Base-by-base conservation (phyloP, 164 flowering plant species). In the Aristolochia fimbriata region DNA sequence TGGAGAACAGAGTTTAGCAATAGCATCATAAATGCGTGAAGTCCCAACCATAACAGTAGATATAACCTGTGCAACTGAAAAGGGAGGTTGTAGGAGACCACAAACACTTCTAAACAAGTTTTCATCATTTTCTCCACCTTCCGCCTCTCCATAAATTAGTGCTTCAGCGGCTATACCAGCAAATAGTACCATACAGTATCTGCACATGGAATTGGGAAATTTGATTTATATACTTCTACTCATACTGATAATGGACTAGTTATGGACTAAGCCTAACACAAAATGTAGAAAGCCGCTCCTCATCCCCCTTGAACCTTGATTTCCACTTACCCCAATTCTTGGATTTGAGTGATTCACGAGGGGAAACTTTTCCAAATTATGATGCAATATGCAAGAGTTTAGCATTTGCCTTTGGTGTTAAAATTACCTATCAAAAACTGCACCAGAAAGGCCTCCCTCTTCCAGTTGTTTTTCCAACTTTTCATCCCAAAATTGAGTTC, bases 91-190 rank as follows among this genome's bases (percentile, higher is more conserved):
- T 67, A 92, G 71, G 71, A 81, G 91, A 57, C 84, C 72, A 72
- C 82, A 79, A 52, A 88, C 76, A 65, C 93, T 79, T 67, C 92
- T 71, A 58, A 92, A 92, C 54, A 92, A 66, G 65, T 92, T 92
- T 71, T 92, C 98, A 70, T 92, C 98, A 72, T 92, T 92, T 70
- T 92, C 98, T 70, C 96, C 98, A 50, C 98, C 98, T 78, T 88
- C 95, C 15, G 96, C 96, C 64, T 88, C 98, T 60, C 98, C 96
- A 67, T 92, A 92, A 46, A 92, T 75, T 20, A 92, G 89, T 70
- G 98, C 98, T 72, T 92, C 98, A 46, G 98, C 95, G 20, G 98
- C 98, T 76, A 92, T 88, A 62, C 98, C 98, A 70, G 93, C 92
- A 81, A 87, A 92, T 63, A 88, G 95, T 48, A 92, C 96, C 98